phyloP scores from a whole-genome alignment of 495 filamentous ascomycete genomes.

The Hypoxylon cercidicola region DNA sequence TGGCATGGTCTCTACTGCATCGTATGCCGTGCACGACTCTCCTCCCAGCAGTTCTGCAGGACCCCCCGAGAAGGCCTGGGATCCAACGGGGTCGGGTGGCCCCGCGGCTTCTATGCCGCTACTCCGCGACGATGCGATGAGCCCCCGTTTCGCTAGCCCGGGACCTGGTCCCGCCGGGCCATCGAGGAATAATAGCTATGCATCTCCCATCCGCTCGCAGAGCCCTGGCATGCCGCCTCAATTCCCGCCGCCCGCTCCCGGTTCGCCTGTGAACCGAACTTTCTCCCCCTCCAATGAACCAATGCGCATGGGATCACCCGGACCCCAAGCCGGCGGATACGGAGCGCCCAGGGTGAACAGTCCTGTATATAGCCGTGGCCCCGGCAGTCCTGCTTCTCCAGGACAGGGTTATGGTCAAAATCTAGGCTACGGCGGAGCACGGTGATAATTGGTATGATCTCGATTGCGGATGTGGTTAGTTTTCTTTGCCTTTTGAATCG shows the following conservation, averaged over 20 bases:
- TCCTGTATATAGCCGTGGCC: conserved; percentile 27
- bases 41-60: conserved; percentile 46
- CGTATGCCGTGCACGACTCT: conserved; percentile 50
- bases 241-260: conserved; percentile 21
- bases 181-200: conserved; percentile 33
- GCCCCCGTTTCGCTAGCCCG: conserved; percentile 38
- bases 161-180: conserved; percentile 21
- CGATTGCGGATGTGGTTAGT: conserved; percentile 4
- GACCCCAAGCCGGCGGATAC: conserved; percentile 37
- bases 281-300: conserved; percentile 44
- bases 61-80: conserved; percentile 42
- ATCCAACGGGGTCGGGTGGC: conserved; percentile 40
- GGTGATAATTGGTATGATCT: conserved; percentile 7
- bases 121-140: conserved; percentile 45
- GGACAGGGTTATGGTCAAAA: conserved; percentile 13
- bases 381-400: conserved; percentile 27
- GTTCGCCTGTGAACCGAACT: conserved; percentile 42
- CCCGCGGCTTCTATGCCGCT: conserved; percentile 48
- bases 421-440: conserved; percentile 2
- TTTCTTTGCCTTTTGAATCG: background rate
- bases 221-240: conserved; percentile 39
- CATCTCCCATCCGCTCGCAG: conserved; percentile 38
- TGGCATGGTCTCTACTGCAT: conserved; percentile 43
- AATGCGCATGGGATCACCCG: conserved; percentile 44
- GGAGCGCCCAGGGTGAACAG: conserved; percentile 33